Conservation (phyloP, 2,329 filamentous ascomycete genomes). For the Venturia oleaginea region DNA sequence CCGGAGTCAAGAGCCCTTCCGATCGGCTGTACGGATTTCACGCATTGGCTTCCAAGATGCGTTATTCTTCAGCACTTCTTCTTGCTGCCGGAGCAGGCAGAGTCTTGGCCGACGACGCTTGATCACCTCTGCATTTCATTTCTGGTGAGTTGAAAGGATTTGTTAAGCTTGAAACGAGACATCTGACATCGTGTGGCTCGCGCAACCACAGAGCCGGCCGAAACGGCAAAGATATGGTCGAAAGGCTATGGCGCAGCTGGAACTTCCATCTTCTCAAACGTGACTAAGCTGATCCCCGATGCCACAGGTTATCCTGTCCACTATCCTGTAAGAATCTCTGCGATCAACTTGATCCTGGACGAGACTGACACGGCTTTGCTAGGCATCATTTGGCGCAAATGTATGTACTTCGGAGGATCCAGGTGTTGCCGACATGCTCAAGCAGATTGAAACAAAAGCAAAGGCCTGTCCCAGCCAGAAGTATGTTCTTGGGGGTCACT, state of each 20-base stretch:
- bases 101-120: not conserved
- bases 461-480: slow-evolving; percentile 8
- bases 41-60: not conserved
- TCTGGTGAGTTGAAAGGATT: not conserved
- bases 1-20: too few species aligned
- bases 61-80: not conserved
- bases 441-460: not conserved
- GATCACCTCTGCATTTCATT: slow-evolving; percentile 12
- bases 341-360: too few species aligned
- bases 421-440: slow-evolving; percentile 4
- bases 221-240: slow-evolving; percentile 6
- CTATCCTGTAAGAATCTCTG: slow-evolving; percentile 6
- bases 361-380: not conserved
- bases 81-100: not conserved
- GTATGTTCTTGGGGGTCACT: slow-evolving; percentile 12
- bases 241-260: slow-evolving; percentile 13
- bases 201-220: slow-evolving; percentile 7
- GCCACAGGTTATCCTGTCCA: slow-evolving; percentile 6
- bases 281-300: slow-evolving; percentile 3
- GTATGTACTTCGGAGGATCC: slow-evolving; percentile 9
- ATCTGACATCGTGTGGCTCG: not conserved
- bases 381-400: not conserved
- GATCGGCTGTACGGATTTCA: not conserved
- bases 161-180: too few species aligned
- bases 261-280: not conserved